These are phyloP conservation scores for Citrus australasica DNA, from an alignment of 345 rosid species.

Conservation along the genomic window DNA sequence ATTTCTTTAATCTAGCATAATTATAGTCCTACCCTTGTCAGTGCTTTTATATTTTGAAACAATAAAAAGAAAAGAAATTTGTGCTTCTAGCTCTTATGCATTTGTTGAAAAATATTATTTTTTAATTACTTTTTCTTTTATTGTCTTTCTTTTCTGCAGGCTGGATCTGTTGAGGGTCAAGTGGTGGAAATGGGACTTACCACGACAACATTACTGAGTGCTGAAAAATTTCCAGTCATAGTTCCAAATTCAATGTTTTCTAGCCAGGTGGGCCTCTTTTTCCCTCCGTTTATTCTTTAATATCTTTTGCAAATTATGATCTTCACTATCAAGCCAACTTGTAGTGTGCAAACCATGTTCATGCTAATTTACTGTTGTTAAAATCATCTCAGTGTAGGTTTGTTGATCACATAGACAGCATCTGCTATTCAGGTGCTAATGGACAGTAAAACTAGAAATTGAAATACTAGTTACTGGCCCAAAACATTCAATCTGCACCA, in stretches of 20 bases:
- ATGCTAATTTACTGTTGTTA: background rate
- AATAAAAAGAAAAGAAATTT: background rate
- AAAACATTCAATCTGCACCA: background rate
- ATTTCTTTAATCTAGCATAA: background rate
- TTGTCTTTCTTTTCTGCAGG: slow-evolving; percentile 40
- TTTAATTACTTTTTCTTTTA: background rate
- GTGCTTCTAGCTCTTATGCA: background rate
- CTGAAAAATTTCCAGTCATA: slow-evolving; percentile 77
- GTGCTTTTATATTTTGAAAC: background rate
- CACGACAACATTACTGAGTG: slow-evolving; percentile 64
- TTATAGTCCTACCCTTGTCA: background rate
- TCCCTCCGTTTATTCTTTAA: background rate
- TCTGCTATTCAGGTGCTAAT: background rate
- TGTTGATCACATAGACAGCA: background rate
- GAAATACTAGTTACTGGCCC: background rate
- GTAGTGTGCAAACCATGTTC: background rate
- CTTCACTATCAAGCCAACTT: background rate
- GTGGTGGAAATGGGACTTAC: slow-evolving; percentile 94
- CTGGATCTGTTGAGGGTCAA: slow-evolving; percentile 90
- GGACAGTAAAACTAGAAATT: background rate
- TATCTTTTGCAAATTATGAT: background rate
- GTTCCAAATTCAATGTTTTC: slow-evolving; percentile 96
- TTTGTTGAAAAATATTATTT: background rate
- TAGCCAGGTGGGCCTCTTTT: slow-evolving; percentile 62
- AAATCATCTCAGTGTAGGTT: background rate